phyloP scores from a whole-genome alignment of 192 early-diverging fungal species.

The Backusella psychrophila region DNA sequence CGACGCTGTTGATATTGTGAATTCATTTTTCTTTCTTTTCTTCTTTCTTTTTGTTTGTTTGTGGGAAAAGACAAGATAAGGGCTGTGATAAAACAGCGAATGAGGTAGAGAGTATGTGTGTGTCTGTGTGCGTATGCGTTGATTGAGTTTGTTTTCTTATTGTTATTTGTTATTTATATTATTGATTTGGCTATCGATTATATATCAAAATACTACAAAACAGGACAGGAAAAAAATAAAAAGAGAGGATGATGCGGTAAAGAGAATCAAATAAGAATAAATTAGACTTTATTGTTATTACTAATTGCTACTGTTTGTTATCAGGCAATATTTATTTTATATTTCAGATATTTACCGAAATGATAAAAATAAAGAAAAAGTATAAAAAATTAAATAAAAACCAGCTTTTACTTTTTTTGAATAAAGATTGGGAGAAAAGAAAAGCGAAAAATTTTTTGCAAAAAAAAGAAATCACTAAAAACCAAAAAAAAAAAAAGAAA shows the following conservation, averaged over 20 bases:
- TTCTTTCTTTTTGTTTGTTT: not conserved
- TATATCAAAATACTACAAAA: not conserved
- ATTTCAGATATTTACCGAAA: not conserved
- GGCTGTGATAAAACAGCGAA: not conserved
- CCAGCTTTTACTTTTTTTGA: constrained; percentile 2
- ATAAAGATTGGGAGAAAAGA: not conserved
- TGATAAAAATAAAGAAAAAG: not conserved
- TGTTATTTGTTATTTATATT: not conserved
- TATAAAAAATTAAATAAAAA: constrained; percentile 10
- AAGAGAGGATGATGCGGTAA: not conserved
- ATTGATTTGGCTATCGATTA: not conserved
- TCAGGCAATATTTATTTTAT: not conserved
- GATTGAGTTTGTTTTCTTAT: not conserved
- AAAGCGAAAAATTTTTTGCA: too few relatives aligned
- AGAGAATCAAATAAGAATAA: not conserved
- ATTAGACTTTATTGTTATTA: not conserved
- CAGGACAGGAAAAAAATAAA: not conserved
- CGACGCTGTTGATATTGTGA: not conserved
- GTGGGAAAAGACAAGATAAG: not conserved
- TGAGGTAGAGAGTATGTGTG: not conserved
- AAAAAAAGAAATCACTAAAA: constrained; percentile 4
- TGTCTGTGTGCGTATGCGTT: not conserved
- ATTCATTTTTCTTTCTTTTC: not conserved
- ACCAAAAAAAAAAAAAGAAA: not conserved
- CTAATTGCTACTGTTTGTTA: not conserved